Conservation (phyloP, 768 basidiomycete species). For the Suillus cothurnatus region DNA sequence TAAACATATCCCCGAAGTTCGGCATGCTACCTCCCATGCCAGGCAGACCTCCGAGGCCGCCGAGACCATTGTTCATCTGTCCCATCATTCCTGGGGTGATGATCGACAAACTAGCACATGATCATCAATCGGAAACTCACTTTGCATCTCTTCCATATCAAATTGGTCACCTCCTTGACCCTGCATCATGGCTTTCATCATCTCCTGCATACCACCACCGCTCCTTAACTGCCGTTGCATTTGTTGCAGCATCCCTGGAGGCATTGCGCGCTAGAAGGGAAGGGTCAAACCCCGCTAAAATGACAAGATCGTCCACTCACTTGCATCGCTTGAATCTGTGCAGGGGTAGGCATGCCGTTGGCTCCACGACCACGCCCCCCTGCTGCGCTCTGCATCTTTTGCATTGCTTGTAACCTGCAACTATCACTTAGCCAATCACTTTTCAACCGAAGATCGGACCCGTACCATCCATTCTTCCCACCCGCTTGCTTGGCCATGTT, state of each 20-base stretch:
- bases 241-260: slow-evolving; percentile 93
- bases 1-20: slow-evolving; percentile 78
- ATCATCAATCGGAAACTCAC: slow-evolving; percentile 38
- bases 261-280: slow-evolving; percentile 75
- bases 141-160: slow-evolving; percentile 95
- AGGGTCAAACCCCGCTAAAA: slow-evolving; percentile 10
- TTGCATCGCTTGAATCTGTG: slow-evolving; percentile 95
- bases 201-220: slow-evolving; percentile 93
- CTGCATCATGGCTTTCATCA: slow-evolving; percentile 99
- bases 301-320: slow-evolving; percentile 41
- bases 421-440: slow-evolving; percentile 11
- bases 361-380: slow-evolving; percentile 86
- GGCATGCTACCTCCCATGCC: slow-evolving; percentile 66
- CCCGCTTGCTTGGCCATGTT: slow-evolving; percentile 99
- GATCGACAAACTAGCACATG: slow-evolving; percentile 10
- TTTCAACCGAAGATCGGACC: slow-evolving; percentile 15
- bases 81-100: slow-evolving; percentile 75
- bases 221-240: slow-evolving; percentile 81
- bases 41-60: slow-evolving; percentile 50
- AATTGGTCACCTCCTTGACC: slow-evolving; percentile 87
- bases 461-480: slow-evolving; percentile 93
- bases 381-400: slow-evolving; percentile 89
- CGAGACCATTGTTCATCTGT: slow-evolving; percentile 69
- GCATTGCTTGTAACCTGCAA: slow-evolving; percentile 77
- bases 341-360: slow-evolving; percentile 88